A percentile compares a stretch with the other conserved stretches of the same genome.
Evolutionary conservation across 2,329 filamentous ascomycete genomes (phyloP).

Genomic region (Diaporthe destruens): DNA sequence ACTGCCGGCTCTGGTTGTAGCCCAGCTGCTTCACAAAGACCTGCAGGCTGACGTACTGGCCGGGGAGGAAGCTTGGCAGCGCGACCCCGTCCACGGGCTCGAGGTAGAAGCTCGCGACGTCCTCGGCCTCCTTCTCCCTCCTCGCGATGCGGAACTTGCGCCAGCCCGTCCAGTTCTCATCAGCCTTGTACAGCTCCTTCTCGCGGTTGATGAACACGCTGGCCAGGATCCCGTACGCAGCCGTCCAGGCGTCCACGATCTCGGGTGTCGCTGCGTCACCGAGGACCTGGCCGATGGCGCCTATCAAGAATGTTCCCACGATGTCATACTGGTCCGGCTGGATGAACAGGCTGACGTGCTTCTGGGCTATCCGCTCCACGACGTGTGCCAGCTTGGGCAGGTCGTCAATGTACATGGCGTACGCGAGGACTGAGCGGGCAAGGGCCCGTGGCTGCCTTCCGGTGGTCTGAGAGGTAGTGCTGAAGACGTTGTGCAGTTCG

Average conservation of each 20-base stretch:
- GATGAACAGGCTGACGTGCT: conserved; percentile 80
- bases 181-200: conserved; percentile 67
- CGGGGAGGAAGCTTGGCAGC: conserved; percentile 74
- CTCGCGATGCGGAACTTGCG: conserved; percentile 67
- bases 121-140: conserved; percentile 66
- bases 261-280: conserved; percentile 75
- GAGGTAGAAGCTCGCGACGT: conserved; percentile 79
- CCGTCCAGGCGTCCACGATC: conserved; percentile 77
- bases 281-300: conserved; percentile 75
- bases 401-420: conserved; percentile 80
- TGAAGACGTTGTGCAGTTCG: conserved; percentile 77
- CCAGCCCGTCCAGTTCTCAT: conserved; percentile 61
- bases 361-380: conserved; percentile 79
- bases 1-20: conserved; percentile 79
- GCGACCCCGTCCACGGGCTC: conserved; percentile 68
- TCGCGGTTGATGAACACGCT: conserved; percentile 78
- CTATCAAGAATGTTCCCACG: conserved; percentile 76
- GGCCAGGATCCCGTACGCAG: conserved; percentile 79
- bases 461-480: conserved; percentile 75
- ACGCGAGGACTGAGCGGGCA: conserved; percentile 77
- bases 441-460: conserved; percentile 78
- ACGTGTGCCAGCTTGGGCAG: conserved; percentile 68
- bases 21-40: conserved; percentile 71
- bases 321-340: conserved; percentile 77
- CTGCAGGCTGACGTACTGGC: conserved; percentile 79